These are phyloP conservation scores for Gautieria morchelliformis DNA, from an alignment of 768 basidiomycete genomes.

Conservation along the genomic window DNA sequence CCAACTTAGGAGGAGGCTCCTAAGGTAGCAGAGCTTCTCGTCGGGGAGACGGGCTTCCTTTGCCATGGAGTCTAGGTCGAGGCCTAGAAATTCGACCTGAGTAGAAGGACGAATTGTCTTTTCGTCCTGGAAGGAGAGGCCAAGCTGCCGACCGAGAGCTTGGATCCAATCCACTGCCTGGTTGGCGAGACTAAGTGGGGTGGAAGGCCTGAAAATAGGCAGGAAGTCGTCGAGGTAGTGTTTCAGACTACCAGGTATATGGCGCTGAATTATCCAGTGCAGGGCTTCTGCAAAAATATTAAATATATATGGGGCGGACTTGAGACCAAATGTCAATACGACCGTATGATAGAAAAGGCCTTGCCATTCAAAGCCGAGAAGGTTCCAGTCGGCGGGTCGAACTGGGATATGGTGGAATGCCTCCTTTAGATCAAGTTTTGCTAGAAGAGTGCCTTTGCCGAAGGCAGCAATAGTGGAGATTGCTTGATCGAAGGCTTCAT, in stretches of 20 bases:
- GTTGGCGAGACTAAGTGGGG: neutral
- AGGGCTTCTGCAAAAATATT: constrained; percentile 31
- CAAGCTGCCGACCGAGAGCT: constrained; percentile 18
- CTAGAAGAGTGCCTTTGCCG: constrained; percentile 22
- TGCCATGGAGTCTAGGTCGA: constrained; percentile 11
- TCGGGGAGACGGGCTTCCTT: constrained; percentile 27
- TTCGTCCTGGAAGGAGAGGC: constrained; percentile 21
- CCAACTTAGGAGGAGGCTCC: constrained; percentile 15
- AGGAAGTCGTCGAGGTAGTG: constrained; percentile 25
- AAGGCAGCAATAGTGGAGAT: neutral
- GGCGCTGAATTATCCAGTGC: constrained; percentile 30
- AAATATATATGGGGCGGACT: constrained; percentile 30
- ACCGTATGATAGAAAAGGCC: constrained; percentile 20
- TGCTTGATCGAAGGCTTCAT: constrained; percentile 19
- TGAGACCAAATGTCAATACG: constrained; percentile 25
- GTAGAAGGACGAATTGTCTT: constrained; percentile 18
- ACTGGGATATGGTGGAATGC: constrained; percentile 31
- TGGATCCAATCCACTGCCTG: constrained; percentile 23
- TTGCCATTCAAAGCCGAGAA: constrained; percentile 25
- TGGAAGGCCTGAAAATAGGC: constrained; percentile 4
- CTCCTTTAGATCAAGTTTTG: constrained; percentile 27
- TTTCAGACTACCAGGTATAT: constrained; percentile 15
- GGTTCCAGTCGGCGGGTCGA: constrained; percentile 21
- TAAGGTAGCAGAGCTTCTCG: constrained; percentile 21
- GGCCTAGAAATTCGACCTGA: constrained; percentile 14